Evolutionary conservation across 768 basidiomycete species (phyloP), one percentile per base, ranked within the genome.

Genomic region (Agaricus blazei): DNA sequence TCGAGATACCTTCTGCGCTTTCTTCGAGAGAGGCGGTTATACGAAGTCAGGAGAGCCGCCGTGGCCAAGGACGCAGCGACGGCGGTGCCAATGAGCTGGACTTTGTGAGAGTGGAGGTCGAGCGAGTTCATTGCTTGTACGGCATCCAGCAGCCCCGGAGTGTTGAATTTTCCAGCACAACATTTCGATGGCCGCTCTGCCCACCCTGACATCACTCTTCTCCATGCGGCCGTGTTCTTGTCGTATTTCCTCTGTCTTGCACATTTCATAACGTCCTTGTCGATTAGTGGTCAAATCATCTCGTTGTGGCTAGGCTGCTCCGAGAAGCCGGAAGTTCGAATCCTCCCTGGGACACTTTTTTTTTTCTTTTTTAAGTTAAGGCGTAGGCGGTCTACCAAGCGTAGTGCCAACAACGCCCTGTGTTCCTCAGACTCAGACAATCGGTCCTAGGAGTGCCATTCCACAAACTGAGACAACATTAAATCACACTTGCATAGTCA

Each of bases 11-110:
- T 75, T 53, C 89, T 76, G 19, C 77, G 73, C 54, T 74, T 70
- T 9, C 75, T 73, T 53, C 69, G 76, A 0, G 64, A 67, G 60
- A 83, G 78, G 3, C 73, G 62, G 43, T 77, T 75, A 67, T 88
- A 87, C 1, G 80, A 76, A 23, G 82, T 74, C n/a, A 91, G 66
- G 3, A 83, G 59, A 0, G 77, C 73, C 4, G 79, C 84, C 9
- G 88, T 90, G 1, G 79, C 70, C 2, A 81, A 58, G 4, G 88
- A 87, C 11, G 87, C 81, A 11, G 79, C 77, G 42, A 84, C 59
- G n/a, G 87, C 88, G 11, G 83, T 79, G 43, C 79, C 71, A 27
- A 88, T 62, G 45, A 91, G 80, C 64, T 90, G 88, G 11, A 78
- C 72, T 61, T 73, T 77, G 63, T 88, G 87, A 23, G 84, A 81